Conservation (phyloP, 805 yeast genomes). For the Pichia deserticola region DNA sequence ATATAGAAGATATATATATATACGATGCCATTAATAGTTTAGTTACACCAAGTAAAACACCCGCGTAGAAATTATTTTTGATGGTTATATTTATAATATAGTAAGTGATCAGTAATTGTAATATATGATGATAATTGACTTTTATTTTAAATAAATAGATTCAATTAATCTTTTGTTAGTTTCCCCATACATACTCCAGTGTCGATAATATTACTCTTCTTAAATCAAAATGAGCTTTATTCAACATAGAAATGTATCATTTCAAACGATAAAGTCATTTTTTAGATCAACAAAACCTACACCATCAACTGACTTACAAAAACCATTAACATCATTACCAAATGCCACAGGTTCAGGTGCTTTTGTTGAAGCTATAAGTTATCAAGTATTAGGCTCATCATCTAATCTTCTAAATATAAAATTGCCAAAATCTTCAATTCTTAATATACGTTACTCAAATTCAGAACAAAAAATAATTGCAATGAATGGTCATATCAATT, state of each 20-base stretch:
- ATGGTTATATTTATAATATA: too few species aligned
- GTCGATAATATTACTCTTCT: too few species aligned
- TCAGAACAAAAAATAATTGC: conserved; percentile 36
- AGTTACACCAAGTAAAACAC: too few species aligned
- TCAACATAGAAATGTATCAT: conserved; percentile 3
- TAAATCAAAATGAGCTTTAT: too few species aligned
- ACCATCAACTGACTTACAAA: conserved; percentile 6
- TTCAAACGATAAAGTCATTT: conserved; percentile 3
- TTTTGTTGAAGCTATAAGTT: conserved; percentile 36
- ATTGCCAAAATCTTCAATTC: conserved; percentile 34
- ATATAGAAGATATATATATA: too few species aligned
- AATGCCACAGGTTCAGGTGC: conserved; percentile 40
- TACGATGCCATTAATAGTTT: too few species aligned
- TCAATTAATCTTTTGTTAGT: too few species aligned
- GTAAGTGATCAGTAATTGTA: too few species aligned
- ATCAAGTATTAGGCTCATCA: conserved; percentile 35
- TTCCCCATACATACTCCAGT: too few species aligned
- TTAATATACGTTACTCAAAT: conserved; percentile 31
- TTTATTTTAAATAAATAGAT: too few species aligned
- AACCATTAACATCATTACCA: conserved; percentile 25
- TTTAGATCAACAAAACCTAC: conserved; percentile 7
- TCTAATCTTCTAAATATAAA: conserved; percentile 35
- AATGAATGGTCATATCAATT: conserved; percentile 34
- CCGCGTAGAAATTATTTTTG: too few species aligned
- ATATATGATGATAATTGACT: too few species aligned